A percentile compares a stretch with the other conserved stretches of the same genome.
phyloP scores from a whole-genome alignment of 2,329 filamentous ascomycete genomes.

The Penicillium oxalicum region DNA sequence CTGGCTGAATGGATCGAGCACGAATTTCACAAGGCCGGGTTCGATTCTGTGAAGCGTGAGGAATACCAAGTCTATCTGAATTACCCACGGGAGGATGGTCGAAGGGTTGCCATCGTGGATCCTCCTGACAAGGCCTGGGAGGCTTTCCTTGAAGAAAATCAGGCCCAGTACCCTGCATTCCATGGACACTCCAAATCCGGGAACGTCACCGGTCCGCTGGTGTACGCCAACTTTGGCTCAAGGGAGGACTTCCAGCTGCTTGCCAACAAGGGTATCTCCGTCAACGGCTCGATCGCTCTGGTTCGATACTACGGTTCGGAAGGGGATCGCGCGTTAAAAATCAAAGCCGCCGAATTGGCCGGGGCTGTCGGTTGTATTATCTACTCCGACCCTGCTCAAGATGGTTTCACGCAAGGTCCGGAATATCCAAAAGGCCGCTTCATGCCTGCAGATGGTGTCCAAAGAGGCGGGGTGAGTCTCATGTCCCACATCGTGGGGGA shows the following conservation, averaged over 20 bases:
- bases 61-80: slow-evolving; percentile 88
- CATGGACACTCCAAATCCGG: slow-evolving; percentile 85
- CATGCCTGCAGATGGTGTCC: slow-evolving; percentile 75
- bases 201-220: slow-evolving; percentile 74
- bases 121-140: slow-evolving; percentile 65
- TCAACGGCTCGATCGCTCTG: slow-evolving; percentile 74
- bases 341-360: slow-evolving; percentile 81
- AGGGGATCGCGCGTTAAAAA: slow-evolving; percentile 67
- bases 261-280: slow-evolving; percentile 63
- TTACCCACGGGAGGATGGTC: slow-evolving; percentile 71
- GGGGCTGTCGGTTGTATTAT: slow-evolving; percentile 84
- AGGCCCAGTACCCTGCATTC: slow-evolving; percentile 71
- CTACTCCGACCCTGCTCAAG: slow-evolving; percentile 83
- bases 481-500: slow-evolving; percentile 82
- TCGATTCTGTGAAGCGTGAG: slow-evolving; percentile 72
- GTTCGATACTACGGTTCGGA: slow-evolving; percentile 75
- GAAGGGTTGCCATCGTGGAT: slow-evolving; percentile 74
- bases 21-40: slow-evolving; percentile 63
- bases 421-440: slow-evolving; percentile 70
- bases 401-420: slow-evolving; percentile 69
- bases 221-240: slow-evolving; percentile 91
- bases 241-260: slow-evolving; percentile 73
- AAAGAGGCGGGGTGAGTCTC: slow-evolving; percentile 73
- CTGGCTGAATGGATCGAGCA: slow-evolving; percentile 78
- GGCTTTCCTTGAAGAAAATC: slow-evolving; percentile 76